Evolutionary conservation across 371 early-diverging fungal species (phyloP).

Genomic region (Apophysomyces trapeziformis): DNA sequence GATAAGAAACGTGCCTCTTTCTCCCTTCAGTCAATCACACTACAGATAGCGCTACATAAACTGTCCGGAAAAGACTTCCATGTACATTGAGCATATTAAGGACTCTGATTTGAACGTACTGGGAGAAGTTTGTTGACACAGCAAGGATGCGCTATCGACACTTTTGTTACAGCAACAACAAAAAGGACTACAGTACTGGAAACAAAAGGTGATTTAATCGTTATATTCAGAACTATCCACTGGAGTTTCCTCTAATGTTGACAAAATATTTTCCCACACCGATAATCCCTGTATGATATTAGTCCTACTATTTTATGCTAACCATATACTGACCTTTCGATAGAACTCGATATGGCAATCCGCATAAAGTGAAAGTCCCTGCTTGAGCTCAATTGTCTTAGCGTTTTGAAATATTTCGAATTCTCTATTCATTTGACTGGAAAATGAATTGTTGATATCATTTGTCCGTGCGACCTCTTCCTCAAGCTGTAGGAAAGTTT

Average conservation of each 20-base stretch:
- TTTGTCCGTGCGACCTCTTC: conserved; percentile 76
- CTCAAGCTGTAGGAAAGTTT: conserved; percentile 59
- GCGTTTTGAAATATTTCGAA: conserved; percentile 77
- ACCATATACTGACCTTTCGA: conserved; percentile 59
- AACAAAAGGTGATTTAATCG: too few species aligned
- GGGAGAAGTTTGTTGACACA: too few species aligned
- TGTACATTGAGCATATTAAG: too few species aligned
- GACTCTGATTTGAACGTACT: too few species aligned
- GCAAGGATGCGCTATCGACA: too few species aligned
- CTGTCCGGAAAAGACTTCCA: too few species aligned
- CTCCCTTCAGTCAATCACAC: too few species aligned
- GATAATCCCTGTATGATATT: conserved; percentile 33
- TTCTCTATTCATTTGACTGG: conserved; percentile 80
- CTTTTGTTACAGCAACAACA: too few species aligned
- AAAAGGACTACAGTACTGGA: too few species aligned
- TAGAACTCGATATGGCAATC: conserved; percentile 85
- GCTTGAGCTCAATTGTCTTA: conserved; percentile 81
- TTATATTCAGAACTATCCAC: conserved; percentile 10
- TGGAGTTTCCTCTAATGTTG: conserved; percentile 32
- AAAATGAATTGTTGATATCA: conserved; percentile 74
- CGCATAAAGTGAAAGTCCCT: conserved; percentile 73
- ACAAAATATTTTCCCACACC: conserved; percentile 50
- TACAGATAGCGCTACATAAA: too few species aligned
- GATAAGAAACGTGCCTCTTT: too few species aligned
- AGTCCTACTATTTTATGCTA: not conserved